Conservation (phyloP, 2,329 filamentous ascomycete genomes). For the Alternaria postmessia region DNA sequence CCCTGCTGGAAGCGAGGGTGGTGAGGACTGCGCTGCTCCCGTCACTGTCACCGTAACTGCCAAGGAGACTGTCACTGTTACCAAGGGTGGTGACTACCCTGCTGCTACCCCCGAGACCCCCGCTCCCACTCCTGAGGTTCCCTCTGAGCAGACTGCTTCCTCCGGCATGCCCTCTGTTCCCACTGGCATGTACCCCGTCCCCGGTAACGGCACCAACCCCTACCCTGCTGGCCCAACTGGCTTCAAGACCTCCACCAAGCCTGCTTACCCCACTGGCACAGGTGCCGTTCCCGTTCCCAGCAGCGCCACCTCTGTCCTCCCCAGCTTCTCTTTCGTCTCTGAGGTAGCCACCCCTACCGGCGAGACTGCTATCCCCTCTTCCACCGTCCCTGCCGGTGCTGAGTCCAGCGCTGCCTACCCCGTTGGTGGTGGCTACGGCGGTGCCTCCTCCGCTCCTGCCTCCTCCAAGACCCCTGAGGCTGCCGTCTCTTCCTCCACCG, state of each 20-base stretch:
- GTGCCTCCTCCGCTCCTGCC: conserved; percentile 18
- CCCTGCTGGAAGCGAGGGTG: conserved; percentile 17
- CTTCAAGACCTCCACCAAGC: conserved; percentile 44
- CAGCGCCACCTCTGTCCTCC: conserved; percentile 27
- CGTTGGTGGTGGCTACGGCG: conserved; percentile 21
- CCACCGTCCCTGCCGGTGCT: conserved; percentile 18
- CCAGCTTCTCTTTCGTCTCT: conserved; percentile 36
- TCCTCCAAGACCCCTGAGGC: conserved; percentile 19
- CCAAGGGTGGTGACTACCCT: conserved; percentile 28
- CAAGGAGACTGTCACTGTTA: conserved; percentile 51
- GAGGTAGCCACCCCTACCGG: conserved; percentile 27
- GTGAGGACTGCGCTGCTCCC: conserved; percentile 42
- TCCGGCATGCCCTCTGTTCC: conserved; percentile 23
- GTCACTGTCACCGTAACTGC: conserved; percentile 49
- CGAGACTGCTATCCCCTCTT: conserved; percentile 21
- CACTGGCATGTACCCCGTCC: conserved; percentile 34
- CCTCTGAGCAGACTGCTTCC: conserved; percentile 18
- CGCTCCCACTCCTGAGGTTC: conserved; percentile 14
- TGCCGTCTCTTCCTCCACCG: conserved; percentile 11
- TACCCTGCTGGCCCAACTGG: conserved; percentile 40
- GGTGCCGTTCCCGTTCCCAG: conserved; percentile 25
- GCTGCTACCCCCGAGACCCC: conserved; percentile 15
- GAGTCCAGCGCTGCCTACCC: conserved; percentile 27
- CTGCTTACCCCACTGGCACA: conserved; percentile 28
- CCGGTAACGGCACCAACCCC: conserved; percentile 39